Base-by-base conservation (phyloP, 2,329 filamentous ascomycete species). In the Hymenoscyphus linearis region DNA sequence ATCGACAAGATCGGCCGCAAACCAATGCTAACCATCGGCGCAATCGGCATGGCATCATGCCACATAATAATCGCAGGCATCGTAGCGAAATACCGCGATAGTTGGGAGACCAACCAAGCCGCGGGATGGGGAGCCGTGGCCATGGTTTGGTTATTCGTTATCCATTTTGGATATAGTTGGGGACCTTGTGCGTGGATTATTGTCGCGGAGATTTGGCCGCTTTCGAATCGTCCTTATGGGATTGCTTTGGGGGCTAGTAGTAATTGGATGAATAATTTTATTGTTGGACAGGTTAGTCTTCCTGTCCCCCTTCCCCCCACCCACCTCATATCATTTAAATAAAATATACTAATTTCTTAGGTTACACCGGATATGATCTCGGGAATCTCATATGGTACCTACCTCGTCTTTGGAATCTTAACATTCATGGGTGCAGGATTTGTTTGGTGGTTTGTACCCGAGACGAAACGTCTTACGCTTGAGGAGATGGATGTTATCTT, bases 81-180 rank as follows among this genome's bases (percentile, higher is more conserved):
- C 61, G 80, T 87, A 4, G 89, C 85, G 37, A 83, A 79, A 64
- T 85, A 86, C 69, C 75, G 84, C n/a, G 70, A 83, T 64, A 74
- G 79, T 3, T 92, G 87, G 79, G 26, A 58, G 0, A 70, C 76
- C 0, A 81, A 91, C 63, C 68, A 73, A 6, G 82, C 81, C 0
- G 86, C 87, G 0, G 88, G 88, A 1, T 92, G 89, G 89, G 88
- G 76, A 9, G 82, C 87, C 0, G 86, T 72, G 0, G 66, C 73
- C 58, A 87, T 89, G 82, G 84, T 89, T 9, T 91, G 88, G 88
- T 78, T 92, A 0, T 91, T 89, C 65, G 85, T 90, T 31, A 77
- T 90, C 34, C 83, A 89, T 73, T 92, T 92, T 69, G 89, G 86
- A 34, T 91, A 90, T 71, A 85, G 82, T 0, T 92, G 88, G 88